Conservation (phyloP, 2,329 filamentous ascomycete species). For the Neophaeococcomyces mojaviensis region DNA sequence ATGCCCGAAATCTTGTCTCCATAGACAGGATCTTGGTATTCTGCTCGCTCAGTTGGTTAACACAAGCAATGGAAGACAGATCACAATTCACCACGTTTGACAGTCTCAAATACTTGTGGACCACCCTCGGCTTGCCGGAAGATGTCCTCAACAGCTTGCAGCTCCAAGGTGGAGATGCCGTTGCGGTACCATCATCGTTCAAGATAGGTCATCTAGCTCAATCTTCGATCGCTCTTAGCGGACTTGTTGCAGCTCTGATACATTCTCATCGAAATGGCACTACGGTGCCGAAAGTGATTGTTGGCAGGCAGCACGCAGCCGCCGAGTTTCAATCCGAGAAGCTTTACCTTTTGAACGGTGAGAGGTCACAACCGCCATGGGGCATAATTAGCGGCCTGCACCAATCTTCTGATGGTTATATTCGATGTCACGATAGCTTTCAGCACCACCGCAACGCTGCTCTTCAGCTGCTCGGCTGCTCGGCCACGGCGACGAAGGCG, state of each 20-base stretch:
- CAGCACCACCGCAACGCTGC: conserved; percentile 43
- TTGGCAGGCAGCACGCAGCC: conserved; percentile 41
- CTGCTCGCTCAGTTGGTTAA: too few species aligned
- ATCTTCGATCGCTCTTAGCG: conserved; percentile 44
- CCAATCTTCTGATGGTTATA: conserved; percentile 43
- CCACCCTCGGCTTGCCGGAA: conserved; percentile 1
- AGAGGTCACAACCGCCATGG: conserved; percentile 29
- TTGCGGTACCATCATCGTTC: conserved; percentile 44
- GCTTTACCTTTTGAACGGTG: conserved; percentile 39
- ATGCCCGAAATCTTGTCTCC: too few species aligned
- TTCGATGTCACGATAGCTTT: conserved; percentile 51
- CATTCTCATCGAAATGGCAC: conserved; percentile 27
- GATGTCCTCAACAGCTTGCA: not conserved
- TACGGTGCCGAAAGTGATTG: conserved; percentile 32
- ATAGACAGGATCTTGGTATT: too few species aligned
- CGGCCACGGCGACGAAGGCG: conserved; percentile 27
- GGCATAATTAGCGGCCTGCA: conserved; percentile 47
- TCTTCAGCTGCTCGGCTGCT: conserved; percentile 37
- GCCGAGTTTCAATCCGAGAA: conserved; percentile 49
- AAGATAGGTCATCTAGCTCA: conserved; percentile 49
- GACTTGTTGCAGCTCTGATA: conserved; percentile 43
- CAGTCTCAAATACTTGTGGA: conserved; percentile 2
- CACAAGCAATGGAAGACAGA: too few species aligned
- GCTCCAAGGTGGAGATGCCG: not conserved
- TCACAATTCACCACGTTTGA: too few species aligned